Evolutionary conservation across 2,329 filamentous ascomycete species (phyloP).

Genomic region (Beauveria rudraprayagi): DNA sequence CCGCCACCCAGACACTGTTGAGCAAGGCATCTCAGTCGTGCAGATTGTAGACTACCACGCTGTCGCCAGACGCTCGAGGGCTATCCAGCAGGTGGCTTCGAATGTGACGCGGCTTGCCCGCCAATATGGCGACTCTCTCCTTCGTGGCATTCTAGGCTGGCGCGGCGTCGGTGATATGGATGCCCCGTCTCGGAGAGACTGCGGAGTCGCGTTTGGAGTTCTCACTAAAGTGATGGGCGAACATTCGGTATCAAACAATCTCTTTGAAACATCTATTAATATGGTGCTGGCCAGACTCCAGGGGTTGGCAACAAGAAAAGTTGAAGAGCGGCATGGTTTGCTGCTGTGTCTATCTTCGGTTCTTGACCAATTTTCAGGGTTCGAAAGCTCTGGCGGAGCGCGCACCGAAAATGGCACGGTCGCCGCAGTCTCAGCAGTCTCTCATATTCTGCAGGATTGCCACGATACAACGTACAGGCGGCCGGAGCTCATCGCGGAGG

Average conservation of each 20-base stretch:
- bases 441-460: constrained; percentile 33
- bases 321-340: constrained; percentile 63
- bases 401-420: constrained; percentile 21
- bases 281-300: constrained; percentile 37
- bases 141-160: constrained; percentile 71
- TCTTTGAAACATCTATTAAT: constrained; percentile 24
- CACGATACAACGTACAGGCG: constrained; percentile 42
- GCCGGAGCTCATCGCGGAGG: constrained; percentile 58
- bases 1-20: constrained; percentile 78
- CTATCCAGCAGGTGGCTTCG: constrained; percentile 68
- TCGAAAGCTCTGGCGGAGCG: constrained; percentile 18
- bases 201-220: constrained; percentile 60
- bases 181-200: constrained; percentile 60
- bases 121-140: constrained; percentile 62
- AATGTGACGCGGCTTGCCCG: constrained; percentile 58
- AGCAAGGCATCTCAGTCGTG: constrained; percentile 74
- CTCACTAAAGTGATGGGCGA: constrained; percentile 38
- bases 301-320: constrained; percentile 44
- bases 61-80: constrained; percentile 78
- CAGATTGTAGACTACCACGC: constrained; percentile 90
- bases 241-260: constrained; percentile 16
- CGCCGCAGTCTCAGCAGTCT: constrained; percentile 18
- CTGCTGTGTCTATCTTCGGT: constrained; percentile 54
- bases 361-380: constrained; percentile 37
- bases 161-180: constrained; percentile 79